Evolutionary conservation across 2,329 filamentous ascomycete genomes (phyloP), one percentile per base, ranked within the genome.

Genomic region (Aureobasidium lini): DNA sequence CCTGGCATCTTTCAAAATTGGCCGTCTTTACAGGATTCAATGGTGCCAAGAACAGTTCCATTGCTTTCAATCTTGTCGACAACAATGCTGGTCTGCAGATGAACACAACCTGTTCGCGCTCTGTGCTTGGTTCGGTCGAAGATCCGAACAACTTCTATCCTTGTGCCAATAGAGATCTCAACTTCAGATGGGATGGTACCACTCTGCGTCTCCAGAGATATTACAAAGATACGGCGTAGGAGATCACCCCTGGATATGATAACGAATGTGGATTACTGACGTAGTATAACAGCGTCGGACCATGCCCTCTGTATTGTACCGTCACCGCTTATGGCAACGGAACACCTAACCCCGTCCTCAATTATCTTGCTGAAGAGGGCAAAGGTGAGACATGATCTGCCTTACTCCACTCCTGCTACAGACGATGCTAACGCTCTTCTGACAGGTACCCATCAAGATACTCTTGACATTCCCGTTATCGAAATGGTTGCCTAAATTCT

Each of bases 61-160:
- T 69, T 50, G 10, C 59, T 49, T 68, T 70, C 62, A 37, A 64
- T 57, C 65, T 70, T 54, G 39, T 60, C 28, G 68, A 69, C 61
- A 57, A 59, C 56, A 70, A 70, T 62, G 48, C 46, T 6, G 67
- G 67, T 9, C 63, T 70, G 34, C 60, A 64, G 40, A 46, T 66
- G 18, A 62, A 65, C 52, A 68, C 66, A 10, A 60, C 62, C 15
- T 70, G 68, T 61, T 39, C 49, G 1, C 61, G 52, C 42, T 47
- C 57, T 7, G 29, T 62, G 1, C 37, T 23, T 3, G 62, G 60
- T n/a, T 56, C 57, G 13, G 52, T 63, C 4, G 31, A 65, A 28
- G 56, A 53, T n/a, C 43, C 62, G 15, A 57, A 59, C 4, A 42
- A 29, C 1, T 67, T 64, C 52, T 62, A 66, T 40, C 42, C 36